These are phyloP conservation scores for Farysia itapuensis DNA, from an alignment of 1,284 basidiomycete species.

Conservation along the genomic window DNA sequence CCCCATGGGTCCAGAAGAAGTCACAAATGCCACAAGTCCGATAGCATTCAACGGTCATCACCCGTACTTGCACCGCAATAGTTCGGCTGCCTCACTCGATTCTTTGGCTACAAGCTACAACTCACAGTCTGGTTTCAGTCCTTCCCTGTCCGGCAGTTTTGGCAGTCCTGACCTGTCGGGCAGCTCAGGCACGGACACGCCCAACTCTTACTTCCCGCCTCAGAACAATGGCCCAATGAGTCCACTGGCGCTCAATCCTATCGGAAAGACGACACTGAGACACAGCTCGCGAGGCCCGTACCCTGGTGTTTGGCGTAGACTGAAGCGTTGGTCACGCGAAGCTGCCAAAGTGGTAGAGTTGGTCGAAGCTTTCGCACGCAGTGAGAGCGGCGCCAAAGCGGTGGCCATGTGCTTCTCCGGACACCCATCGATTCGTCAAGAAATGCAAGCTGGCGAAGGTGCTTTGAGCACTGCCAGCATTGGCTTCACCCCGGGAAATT, in stretches of 20 bases:
- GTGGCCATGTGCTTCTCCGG: constrained; percentile 34
- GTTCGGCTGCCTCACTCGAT: constrained; percentile 54
- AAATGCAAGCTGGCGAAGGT: constrained; percentile 9
- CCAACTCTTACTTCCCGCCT: constrained; percentile 32
- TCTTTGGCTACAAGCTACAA: constrained; percentile 57
- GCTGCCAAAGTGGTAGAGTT: constrained; percentile 54
- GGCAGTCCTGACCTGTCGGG: constrained; percentile 20
- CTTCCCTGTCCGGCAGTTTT: constrained; percentile 6
- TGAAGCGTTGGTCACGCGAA: constrained; percentile 57
- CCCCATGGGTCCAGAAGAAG: constrained; percentile 19
- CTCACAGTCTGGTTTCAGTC: constrained; percentile 44
- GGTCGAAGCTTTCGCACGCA: constrained; percentile 42
- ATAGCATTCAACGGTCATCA: constrained; percentile 3
- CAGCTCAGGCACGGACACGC: constrained; percentile 20
- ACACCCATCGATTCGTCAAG: constrained; percentile 23
- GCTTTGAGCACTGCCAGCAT: constrained; percentile 21
- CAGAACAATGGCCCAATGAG: constrained; percentile 19
- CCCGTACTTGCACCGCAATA: constrained; percentile 36
- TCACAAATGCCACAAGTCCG: constrained; percentile 15
- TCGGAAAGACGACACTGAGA: constrained; percentile 4
- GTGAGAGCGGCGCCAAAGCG: constrained; percentile 44
- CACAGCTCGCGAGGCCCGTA: constrained; percentile 38
- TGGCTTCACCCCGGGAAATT: constrained; percentile 26
- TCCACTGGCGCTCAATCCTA: constrained; percentile 34
- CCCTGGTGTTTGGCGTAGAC: constrained; percentile 56